phyloP scores from a whole-genome alignment of 805 yeast species.

The Teunomyces atbi region DNA sequence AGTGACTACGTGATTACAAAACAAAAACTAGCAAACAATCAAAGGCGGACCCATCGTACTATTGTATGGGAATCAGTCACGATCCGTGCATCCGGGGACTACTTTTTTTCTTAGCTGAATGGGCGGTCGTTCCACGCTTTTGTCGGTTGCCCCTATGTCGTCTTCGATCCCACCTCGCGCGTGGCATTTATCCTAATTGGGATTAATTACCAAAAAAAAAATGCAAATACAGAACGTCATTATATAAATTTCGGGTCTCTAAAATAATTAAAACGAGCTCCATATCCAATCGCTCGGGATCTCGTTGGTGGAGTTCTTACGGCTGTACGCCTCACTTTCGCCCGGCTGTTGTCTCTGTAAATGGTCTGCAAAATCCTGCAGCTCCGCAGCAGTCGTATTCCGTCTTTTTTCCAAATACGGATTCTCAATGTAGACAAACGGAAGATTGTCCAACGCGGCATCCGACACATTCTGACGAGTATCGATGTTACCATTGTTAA shows the following conservation, averaged over 20 bases:
- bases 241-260: background rate
- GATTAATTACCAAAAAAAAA: background rate
- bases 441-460: slow-evolving; percentile 7
- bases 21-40: no score
- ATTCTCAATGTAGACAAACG: slow-evolving; percentile 24
- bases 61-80: background rate
- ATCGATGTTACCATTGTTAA: slow-evolving; percentile 11
- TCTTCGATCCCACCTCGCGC: background rate
- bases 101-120: background rate
- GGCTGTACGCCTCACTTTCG: background rate
- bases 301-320: slow-evolving; percentile 10
- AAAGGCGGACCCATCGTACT: background rate
- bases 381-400: background rate
- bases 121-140: background rate
- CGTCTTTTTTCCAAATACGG: slow-evolving; percentile 17
- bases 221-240: background rate
- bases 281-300: slow-evolving; percentile 45
- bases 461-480: slow-evolving; percentile 9
- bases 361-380: background rate
- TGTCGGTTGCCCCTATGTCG: background rate
- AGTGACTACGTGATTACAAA: no score
- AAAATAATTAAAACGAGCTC: slow-evolving; percentile 43
- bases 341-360: background rate
- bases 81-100: background rate
- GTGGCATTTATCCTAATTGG: background rate